These are phyloP conservation scores for Pelargonium nanum DNA, from an alignment of 345 rosid genomes.

Conservation along the genomic window DNA sequence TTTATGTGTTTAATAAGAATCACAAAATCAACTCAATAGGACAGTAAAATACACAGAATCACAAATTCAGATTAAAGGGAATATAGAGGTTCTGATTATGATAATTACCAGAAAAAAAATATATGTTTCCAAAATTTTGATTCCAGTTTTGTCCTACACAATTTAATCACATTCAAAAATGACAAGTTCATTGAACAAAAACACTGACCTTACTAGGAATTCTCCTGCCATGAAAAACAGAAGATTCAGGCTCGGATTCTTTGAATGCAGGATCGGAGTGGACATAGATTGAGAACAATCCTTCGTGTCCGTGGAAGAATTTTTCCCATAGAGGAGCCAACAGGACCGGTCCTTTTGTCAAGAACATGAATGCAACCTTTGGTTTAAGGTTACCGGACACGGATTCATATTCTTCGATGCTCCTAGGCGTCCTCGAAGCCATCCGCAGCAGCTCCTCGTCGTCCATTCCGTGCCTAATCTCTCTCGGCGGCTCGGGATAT, in stretches of 20 bases:
- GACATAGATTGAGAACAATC: conserved; percentile 49
- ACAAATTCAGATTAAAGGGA: no score
- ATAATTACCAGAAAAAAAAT: no score
- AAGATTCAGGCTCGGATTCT: conserved; percentile 24
- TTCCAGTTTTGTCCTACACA: no score
- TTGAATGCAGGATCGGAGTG: conserved; percentile 44
- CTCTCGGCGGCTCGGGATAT: neutral
- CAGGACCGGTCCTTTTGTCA: conserved; percentile 56
- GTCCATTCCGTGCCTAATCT: conserved; percentile 23
- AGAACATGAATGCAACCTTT: conserved; percentile 77
- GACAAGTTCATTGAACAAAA: neutral
- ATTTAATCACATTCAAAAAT: neutral
- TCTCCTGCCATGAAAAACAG: conserved; percentile 48
- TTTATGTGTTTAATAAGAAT: no score
- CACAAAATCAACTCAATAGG: no score
- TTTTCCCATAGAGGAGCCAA: conserved; percentile 78
- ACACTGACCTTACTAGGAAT: conserved; percentile 77
- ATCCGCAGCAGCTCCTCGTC: conserved; percentile 54
- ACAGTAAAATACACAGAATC: no score
- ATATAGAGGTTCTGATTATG: no score
- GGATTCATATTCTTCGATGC: neutral
- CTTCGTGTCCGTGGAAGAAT: conserved; percentile 62
- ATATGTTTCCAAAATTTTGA: no score
- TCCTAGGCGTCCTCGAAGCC: conserved; percentile 48
- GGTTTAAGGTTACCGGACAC: conserved; percentile 49